phyloP scores from a whole-genome alignment of 495 filamentous ascomycete genomes.

The Trichoderma orchidacearum region DNA sequence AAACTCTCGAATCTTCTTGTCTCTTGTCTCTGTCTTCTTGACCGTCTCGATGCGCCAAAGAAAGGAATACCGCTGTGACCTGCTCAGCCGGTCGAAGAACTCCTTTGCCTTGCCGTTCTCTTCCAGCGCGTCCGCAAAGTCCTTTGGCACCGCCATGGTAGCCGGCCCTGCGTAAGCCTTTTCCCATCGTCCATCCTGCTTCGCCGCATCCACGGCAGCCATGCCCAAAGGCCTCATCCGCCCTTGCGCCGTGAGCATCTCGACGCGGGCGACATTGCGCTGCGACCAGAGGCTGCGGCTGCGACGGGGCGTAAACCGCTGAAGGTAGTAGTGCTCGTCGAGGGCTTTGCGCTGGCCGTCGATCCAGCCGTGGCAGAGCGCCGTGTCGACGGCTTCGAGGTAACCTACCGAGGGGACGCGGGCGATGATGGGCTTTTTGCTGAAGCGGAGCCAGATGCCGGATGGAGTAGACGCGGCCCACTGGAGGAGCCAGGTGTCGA shows the following conservation, averaged over 20 bases:
- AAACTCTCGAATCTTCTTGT: constrained; percentile 15
- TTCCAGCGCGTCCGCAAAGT: constrained; percentile 22
- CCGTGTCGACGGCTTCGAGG: constrained; percentile 38
- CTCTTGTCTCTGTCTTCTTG: constrained; percentile 14
- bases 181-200: constrained; percentile 41
- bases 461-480: constrained; percentile 16
- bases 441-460: constrained; percentile 40
- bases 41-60: constrained; percentile 27
- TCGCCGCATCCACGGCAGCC: constrained; percentile 36
- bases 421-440: constrained; percentile 29
- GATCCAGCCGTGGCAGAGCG: constrained; percentile 48
- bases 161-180: constrained; percentile 35
- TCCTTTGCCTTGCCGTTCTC: constrained; percentile 13
- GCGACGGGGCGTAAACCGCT: constrained; percentile 41
- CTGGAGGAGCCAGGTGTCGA: constrained; percentile 32
- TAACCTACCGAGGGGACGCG: constrained; percentile 30
- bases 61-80: constrained; percentile 27
- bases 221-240: constrained; percentile 33
- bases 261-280: constrained; percentile 30
- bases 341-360: constrained; percentile 35
- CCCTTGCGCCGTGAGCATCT: constrained; percentile 22
- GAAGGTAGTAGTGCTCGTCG: constrained; percentile 26
- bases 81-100: constrained; percentile 27
- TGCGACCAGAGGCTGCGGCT: constrained; percentile 39
- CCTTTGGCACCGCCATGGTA: constrained; percentile 27